Percentiles rank a stretch among this genome's conserved stretches.
Conservation (phyloP, 1,284 basidiomycete species). For the Sporisorium iseilematis-ciliati region DNA sequence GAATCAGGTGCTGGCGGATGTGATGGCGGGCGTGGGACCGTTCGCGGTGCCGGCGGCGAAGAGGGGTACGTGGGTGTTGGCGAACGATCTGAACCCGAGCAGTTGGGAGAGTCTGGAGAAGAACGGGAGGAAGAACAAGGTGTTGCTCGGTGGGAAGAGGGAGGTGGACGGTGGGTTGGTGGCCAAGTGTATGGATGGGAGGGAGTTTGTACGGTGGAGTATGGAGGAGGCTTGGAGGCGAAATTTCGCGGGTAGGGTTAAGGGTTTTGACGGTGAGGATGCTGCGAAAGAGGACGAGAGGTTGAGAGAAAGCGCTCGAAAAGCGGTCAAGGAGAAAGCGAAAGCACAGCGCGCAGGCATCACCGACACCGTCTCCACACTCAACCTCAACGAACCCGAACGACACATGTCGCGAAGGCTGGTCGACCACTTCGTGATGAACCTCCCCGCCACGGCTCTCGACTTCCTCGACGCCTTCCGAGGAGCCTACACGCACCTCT, state of each 20-base stretch:
- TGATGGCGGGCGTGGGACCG: constrained; percentile 97
- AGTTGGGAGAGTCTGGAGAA: constrained; percentile 79
- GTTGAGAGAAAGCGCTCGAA: constrained; percentile 28
- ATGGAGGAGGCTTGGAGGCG: constrained; percentile 51
- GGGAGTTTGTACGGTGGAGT: constrained; percentile 52
- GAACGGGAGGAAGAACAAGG: constrained; percentile 59
- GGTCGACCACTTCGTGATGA: constrained; percentile 90
- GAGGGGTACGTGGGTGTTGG: constrained; percentile 81
- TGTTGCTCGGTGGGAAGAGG: constrained; percentile 15
- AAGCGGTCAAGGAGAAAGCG: constrained; percentile 26
- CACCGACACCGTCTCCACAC: background rate
- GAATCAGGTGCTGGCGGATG: constrained; percentile 83
- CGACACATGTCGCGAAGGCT: constrained; percentile 29
- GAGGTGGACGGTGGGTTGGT: constrained; percentile 34
- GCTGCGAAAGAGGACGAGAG: constrained; percentile 7
- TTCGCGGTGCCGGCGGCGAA: constrained; percentile 94
- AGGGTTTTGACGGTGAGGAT: constrained; percentile 30
- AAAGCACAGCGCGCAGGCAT: constrained; percentile 2
- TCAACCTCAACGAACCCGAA: background rate
- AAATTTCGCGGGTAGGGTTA: constrained; percentile 33
- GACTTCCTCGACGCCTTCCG: constrained; percentile 89
- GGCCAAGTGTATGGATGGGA: constrained; percentile 56
- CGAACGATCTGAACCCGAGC: constrained; percentile 94
- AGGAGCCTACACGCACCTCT: constrained; percentile 75
- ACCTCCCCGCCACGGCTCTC: constrained; percentile 91